Conservation (phyloP, 2,329 filamentous ascomycete species). For the Alternaria rosae region DNA sequence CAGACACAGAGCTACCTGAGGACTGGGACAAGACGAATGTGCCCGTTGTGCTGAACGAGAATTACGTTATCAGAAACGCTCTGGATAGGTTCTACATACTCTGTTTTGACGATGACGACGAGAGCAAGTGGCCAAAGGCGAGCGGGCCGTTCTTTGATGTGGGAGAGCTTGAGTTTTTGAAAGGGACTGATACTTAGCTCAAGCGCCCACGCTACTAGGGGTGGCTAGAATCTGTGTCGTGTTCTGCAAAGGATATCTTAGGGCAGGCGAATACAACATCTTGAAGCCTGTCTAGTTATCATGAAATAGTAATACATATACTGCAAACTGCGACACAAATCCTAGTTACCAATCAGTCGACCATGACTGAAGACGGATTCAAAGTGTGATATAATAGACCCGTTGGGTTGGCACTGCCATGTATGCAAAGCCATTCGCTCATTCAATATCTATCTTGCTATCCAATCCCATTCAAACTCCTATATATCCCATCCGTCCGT, state of each 20-base stretch:
- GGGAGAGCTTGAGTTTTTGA: conserved; percentile 1
- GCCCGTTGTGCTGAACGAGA: conserved; percentile 5
- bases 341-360: neutral
- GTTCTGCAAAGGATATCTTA: neutral
- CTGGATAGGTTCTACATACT: neutral
- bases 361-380: neutral
- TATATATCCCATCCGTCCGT: neutral
- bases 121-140: neutral
- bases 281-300: no score
- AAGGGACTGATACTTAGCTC: neutral
- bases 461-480: neutral
- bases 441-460: neutral
- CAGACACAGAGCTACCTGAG: neutral
- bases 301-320: neutral
- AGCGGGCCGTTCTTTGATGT: conserved; percentile 6
- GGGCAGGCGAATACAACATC: no score
- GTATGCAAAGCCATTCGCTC: accelerated
- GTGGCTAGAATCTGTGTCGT: neutral
- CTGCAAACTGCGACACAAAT: neutral
- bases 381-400: accelerated
- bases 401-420: accelerated
- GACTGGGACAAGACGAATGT: no score
- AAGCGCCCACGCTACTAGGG: neutral
- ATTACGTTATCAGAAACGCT: conserved; percentile 9
- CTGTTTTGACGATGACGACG: conserved; percentile 14